Base-by-base conservation (phyloP, 805 yeast genomes). In the Blastobotrys peoriensis region DNA sequence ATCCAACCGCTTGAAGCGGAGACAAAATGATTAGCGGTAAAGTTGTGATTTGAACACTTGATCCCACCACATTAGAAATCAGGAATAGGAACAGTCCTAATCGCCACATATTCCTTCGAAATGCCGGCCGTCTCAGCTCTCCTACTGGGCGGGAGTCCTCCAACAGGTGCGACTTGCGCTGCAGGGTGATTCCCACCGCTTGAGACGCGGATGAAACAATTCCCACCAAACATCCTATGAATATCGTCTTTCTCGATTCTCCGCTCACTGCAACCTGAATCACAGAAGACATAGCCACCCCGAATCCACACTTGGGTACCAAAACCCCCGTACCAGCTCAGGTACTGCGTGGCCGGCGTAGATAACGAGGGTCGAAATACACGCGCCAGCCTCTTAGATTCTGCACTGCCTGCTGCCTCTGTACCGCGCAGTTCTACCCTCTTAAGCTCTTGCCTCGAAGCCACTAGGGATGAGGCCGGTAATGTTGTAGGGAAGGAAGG, bases 1-100 rank as follows among this genome's bases (percentile, higher is more conserved):
- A 70, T 0, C 96, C 95, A 19, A 82, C 78, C 20, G 94, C 86
- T 60, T 87, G 96, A 44, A 87, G 65, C 0, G 96, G 95, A 19
- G 88, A 80, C 46, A 87, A 62, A 2, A 88, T 73, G 36, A 86
- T 81, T 48, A 88, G 67, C 1, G 96, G 96, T 35, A 87, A 67
- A 2, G 95, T 83, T 1, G 93, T 77, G 33, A 88, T 78, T 64
- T 88, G 96, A 21, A 87, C 82, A 16, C 83, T 69, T 2, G 93
- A 82, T 1, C 96, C 96, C 34, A 86, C 66, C 1, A 88, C 65
- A 54, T 87, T 88, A 33, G 95, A 79, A 3, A 75, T 57, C 20
- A 88, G 71, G 59, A 88, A 87, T 36, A 88, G 62, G 3, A 71
- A 50, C 45, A 88, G 76, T 1, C 96, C 96, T 21, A 75, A 48